A percentile compares a stretch with the other conserved stretches of the same genome.
These are phyloP conservation scores for Fusarium sp. DNA, from an alignment of 2,329 filamentous ascomycete genomes.

Conservation along the genomic window DNA sequence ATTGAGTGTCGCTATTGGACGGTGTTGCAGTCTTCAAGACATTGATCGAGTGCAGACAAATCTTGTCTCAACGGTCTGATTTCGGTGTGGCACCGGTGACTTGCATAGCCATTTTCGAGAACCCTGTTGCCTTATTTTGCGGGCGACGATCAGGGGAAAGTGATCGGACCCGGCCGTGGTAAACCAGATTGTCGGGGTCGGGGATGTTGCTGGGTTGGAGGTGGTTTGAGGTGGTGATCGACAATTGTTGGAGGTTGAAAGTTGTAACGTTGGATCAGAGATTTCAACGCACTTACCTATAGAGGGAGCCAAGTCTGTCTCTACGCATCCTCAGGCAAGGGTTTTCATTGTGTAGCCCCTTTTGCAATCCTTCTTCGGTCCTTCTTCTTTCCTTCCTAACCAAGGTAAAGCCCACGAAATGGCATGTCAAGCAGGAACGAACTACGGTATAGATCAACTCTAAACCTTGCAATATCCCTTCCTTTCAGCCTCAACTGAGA, in stretches of 20 bases:
- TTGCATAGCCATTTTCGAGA: constrained; percentile 29
- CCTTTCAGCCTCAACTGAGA: too few relatives aligned
- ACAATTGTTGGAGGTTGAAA: constrained; percentile 8
- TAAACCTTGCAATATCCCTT: background rate
- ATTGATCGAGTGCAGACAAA: constrained; percentile 13
- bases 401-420: background rate
- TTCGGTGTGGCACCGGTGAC: constrained; percentile 24
- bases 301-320: constrained; percentile 24
- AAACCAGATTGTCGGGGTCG: constrained; percentile 19
- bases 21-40: background rate
- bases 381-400: constrained; percentile 3
- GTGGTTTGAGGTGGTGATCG: background rate
- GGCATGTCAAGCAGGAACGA: background rate
- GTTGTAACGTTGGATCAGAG: constrained; percentile 22
- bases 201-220: background rate
- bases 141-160: constrained; percentile 12
- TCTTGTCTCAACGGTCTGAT: constrained; percentile 22
- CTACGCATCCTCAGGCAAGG: background rate
- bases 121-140: constrained; percentile 21
- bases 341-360: background rate
- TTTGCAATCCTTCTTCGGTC: background rate
- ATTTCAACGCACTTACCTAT: constrained; percentile 17
- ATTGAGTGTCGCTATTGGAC: constrained; percentile 28
- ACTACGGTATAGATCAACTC: background rate
- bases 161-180: constrained; percentile 27